A percentile compares a stretch with the other conserved stretches of the same genome.
Conservation (phyloP, 1,284 basidiomycete genomes). For the Moesziomyces parantarcticus region DNA sequence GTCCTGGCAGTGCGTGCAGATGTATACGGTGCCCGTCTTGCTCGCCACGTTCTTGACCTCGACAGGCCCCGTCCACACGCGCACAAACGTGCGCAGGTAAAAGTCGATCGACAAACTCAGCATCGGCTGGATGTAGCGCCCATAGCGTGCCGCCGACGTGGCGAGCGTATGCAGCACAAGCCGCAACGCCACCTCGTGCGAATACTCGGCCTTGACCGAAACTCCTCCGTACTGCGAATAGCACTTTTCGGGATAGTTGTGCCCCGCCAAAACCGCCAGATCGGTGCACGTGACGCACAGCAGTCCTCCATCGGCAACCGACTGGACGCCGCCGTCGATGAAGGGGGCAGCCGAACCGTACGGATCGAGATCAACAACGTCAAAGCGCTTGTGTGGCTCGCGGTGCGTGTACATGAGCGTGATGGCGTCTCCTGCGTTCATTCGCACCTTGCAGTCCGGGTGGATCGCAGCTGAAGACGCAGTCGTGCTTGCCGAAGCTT, state of each 20-base stretch:
- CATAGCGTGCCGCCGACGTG: conserved; percentile 88
- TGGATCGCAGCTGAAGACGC: conserved; percentile 44
- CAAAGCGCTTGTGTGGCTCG: conserved; percentile 78
- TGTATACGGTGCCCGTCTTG: conserved; percentile 61
- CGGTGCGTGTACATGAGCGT: conserved; percentile 92
- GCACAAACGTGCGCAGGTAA: conserved; percentile 92
- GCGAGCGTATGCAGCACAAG: conserved; percentile 87
- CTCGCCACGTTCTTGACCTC: conserved; percentile 82
- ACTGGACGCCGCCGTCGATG: conserved; percentile 95
- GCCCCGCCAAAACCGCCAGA: conserved; percentile 89
- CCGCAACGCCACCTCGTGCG: conserved; percentile 75
- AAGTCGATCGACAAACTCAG: conserved; percentile 96
- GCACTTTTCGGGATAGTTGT: conserved; percentile 87
- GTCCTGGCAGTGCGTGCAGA: conserved; percentile 59
- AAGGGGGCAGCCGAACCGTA: conserved; percentile 98
- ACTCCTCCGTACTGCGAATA: conserved; percentile 82
- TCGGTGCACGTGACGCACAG: conserved; percentile 98
- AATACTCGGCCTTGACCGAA: conserved; percentile 89
- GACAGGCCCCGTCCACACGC: conserved; percentile 79
- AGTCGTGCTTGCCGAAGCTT: conserved; percentile 4
- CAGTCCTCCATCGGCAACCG: conserved; percentile 81
- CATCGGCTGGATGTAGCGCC: conserved; percentile 89
- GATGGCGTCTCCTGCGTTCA: conserved; percentile 65
- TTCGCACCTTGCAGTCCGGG: conserved; percentile 62
- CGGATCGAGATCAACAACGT: conserved; percentile 95